Base-by-base conservation (phyloP, 371 early-diverging fungal species). In the Mucor indicus region DNA sequence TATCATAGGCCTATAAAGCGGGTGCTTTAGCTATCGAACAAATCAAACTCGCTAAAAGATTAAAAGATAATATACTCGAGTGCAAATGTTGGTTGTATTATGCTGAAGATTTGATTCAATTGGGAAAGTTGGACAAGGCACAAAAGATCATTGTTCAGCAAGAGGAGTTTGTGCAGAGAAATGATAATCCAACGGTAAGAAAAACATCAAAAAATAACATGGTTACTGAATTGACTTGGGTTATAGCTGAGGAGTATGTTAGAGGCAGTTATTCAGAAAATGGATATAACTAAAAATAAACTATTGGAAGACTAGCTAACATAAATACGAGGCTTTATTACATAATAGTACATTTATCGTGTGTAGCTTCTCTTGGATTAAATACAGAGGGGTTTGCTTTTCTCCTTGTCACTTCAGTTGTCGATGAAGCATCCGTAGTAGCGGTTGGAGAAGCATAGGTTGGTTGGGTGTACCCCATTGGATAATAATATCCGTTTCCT, bases 11-110 rank as follows among this genome's bases (percentile, higher is more conserved):
- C 11, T 48, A 58, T 21, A 78, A 68, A 47, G 79, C 79, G 13
- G 60, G 69, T 16, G 40, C 49, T n/a, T 36, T 78, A 15, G 79
- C 79, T 1, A 44, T 60, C 11, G 67, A 56, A 13, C 79, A 78
- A 33, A 75, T 78, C 23, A 49, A 53, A 43, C 33, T 75, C 17
- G 79, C 79, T 0, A 62, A 66, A 42, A 58, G 50, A 38, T 24
- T 78, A 19, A 59, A 63, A 21, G 72, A 78, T 30, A 63, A 67
- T 1, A 44, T 75, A 23, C 48, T 68, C 21, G 79, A 78, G 38
- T 64, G 60, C 29, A 72, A 75, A 55, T 78, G 79, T 38, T 78
- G 79, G 79, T 43, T 78, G 7, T 78, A 78, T 55, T 78, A 61
- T 57, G 76, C 79, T 21, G 79, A 78, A 44, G 79, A 75, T 48